These are phyloP conservation scores for Cytidiella melzeri DNA, from an alignment of 768 basidiomycete genomes.

Conservation along the genomic window DNA sequence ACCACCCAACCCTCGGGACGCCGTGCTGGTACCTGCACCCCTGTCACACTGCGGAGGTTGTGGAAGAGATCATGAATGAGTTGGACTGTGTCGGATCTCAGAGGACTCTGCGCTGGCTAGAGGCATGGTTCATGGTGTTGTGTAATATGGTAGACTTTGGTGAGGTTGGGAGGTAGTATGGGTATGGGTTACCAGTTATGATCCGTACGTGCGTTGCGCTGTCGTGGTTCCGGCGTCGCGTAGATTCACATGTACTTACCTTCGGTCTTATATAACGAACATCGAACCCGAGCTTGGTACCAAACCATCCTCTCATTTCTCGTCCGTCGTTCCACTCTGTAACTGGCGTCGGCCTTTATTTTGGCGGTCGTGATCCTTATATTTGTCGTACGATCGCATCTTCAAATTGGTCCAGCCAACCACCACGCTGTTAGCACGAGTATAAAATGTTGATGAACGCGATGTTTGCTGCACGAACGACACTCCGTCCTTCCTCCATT, in stretches of 20 bases:
- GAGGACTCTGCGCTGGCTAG: slow-evolving; percentile 46
- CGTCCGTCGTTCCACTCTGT: neutral
- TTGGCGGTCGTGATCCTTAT: neutral
- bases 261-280: neutral
- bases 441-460: slow-evolving; percentile 4
- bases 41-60: slow-evolving; percentile 63
- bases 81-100: slow-evolving; percentile 26
- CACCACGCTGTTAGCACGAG: neutral
- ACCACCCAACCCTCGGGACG: slow-evolving; percentile 71
- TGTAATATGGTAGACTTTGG: slow-evolving; percentile 53
- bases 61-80: slow-evolving; percentile 64
- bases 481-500: neutral
- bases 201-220: too few relatives aligned
- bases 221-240: too few relatives aligned
- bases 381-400: slow-evolving; percentile 9
- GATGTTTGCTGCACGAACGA: slow-evolving; percentile 7
- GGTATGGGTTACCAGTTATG: too few relatives aligned
- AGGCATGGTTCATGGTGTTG: slow-evolving; percentile 76
- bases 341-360: neutral
- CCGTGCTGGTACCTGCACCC: slow-evolving; percentile 88
- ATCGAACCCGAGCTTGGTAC: neutral
- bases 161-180: neutral
- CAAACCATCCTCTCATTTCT: neutral
- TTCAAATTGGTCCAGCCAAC: slow-evolving; percentile 3
- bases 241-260: slow-evolving; percentile 6